Base-by-base conservation (phyloP, 345 rosid genomes). In the Bretschneidera sinensis region DNA sequence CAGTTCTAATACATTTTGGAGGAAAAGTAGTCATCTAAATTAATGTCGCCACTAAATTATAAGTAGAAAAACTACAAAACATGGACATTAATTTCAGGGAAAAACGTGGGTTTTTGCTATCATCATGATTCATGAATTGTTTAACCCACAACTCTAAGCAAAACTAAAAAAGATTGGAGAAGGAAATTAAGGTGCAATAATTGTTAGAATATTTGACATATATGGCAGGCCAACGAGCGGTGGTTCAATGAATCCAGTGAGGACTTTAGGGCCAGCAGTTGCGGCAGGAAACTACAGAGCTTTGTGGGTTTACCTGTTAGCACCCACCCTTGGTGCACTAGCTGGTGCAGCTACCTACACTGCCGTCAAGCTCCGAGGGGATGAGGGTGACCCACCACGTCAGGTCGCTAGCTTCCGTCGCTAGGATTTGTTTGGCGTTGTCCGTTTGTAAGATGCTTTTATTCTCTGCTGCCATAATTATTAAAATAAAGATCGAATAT, bases 181-280 rank as follows among this genome's bases (percentile, higher is more conserved):
- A n/a, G n/a, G n/a, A n/a, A n/a, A n/a, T n/a, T n/a, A n/a, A n/a
- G n/a, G n/a, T n/a, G n/a, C n/a, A n/a, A n/a, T n/a, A n/a, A 55
- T 5, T n/a, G 54, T 48, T 48, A 59, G 50, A 52, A 54, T 13
- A 51, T 54, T 69, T 63, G 1, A 11, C 20, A n/a, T n/a, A 55
- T 56, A 54, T 33, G n/a, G 70, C 77, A 92, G 98, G 68, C 89
- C 90, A 43, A 76, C 94, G 23, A 92, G 73, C 55, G 98, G 98
- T 24, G 98, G 73, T 59, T 87, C n/a, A n/a, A n/a, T n/a, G n/a
- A n/a, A n/a, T n/a, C n/a, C n/a, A n/a, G n/a, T n/a, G n/a, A n/a
- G n/a, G 64, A 92, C 96, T 16, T 62, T 92, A 21, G 98, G 98
- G 24, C 98, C 98, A 0, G 98, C 98, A 0, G 81, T 92, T 47